Evolutionary conservation across 495 filamentous ascomycete genomes (phyloP), one percentile per base, ranked within the genome.

Genomic region (Penicillium atrosanguineum): DNA sequence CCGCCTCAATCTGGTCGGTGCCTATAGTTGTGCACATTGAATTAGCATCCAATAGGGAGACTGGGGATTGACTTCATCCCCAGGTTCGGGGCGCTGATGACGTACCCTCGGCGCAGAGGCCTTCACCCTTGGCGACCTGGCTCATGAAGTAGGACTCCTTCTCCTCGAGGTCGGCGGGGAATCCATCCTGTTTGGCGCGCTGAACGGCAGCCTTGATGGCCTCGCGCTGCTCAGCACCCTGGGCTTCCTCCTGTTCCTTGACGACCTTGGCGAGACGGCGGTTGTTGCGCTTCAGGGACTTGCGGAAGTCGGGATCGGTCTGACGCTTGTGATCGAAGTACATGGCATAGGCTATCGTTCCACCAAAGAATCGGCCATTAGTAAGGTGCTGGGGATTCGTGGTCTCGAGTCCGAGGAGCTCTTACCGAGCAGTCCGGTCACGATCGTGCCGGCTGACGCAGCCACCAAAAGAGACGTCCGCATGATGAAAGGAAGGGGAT

Each of bases 301-400:
- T 90, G 64, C 94, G 82, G 80, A 97, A 97, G 20, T 88, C 84
- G 53, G 89, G 83, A 64, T 95, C 86, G 66, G 83, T 86, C 60
- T 94, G 89, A 61, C 94, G 84, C 70, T 87, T 87, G 76, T 97
- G 86, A 76, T 98, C 94, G 65, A 98, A 98, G 79, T 96, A 98
- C 52, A 90, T 73, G 50, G 90, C 95, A 66, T 97, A 87, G 64
- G 81, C 82, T 83, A 39, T 19, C 8, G 19, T 38, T 36, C 36
- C 15, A 15, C 1, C 1, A 7, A 38, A 51, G 7, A 18, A 26
- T 28, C n/a, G 39, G 4, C 14, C 29, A 46, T 44, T 16, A 46
- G 34, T 46, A 38, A 16, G 25, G 36, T 38, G 38, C 25, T 42
- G 41, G 23, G 5, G 23, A 23, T 23, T 23, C 23, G 34, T 14